Conservation (phyloP, 208 protist genomes). For the Wallacemonas sp. region DNA sequence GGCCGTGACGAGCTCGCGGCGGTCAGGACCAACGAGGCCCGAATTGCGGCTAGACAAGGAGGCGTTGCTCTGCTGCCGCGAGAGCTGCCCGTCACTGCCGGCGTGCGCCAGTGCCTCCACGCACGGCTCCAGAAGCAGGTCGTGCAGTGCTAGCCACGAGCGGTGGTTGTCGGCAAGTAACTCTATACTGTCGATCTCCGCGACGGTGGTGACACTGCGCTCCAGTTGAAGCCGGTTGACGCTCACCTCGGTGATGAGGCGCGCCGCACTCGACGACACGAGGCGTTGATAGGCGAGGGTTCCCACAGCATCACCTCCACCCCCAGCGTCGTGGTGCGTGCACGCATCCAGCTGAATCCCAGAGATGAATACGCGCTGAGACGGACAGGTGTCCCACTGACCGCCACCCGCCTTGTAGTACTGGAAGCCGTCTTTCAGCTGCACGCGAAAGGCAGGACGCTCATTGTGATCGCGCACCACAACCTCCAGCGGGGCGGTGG, state of each 20-base stretch:
- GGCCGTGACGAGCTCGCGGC: background rate
- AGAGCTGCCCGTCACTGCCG: background rate
- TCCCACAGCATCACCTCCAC: no score
- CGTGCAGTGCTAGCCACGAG: background rate
- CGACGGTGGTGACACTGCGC: background rate
- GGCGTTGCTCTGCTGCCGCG: background rate
- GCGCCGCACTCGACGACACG: background rate
- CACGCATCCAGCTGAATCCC: background rate
- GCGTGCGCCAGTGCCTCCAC: background rate
- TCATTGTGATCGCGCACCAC: background rate
- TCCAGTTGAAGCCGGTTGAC: background rate
- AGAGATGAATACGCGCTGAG: conserved; percentile 5
- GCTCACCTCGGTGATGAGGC: background rate
- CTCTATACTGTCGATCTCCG: background rate
- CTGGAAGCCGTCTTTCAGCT: conserved; percentile 14
- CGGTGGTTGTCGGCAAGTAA: background rate
- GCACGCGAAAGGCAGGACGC: conserved; percentile 2
- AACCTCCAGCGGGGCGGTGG: conserved; percentile 12
- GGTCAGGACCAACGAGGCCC: background rate
- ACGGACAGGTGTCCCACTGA: conserved; percentile 15
- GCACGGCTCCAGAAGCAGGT: background rate
- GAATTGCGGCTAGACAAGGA: background rate
- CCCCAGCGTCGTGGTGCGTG: background rate
- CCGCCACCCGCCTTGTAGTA: conserved; percentile 23
- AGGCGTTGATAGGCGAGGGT: no score